These are phyloP conservation scores for Turritis glabra DNA, from an alignment of 345 rosid species.

Conservation along the genomic window DNA sequence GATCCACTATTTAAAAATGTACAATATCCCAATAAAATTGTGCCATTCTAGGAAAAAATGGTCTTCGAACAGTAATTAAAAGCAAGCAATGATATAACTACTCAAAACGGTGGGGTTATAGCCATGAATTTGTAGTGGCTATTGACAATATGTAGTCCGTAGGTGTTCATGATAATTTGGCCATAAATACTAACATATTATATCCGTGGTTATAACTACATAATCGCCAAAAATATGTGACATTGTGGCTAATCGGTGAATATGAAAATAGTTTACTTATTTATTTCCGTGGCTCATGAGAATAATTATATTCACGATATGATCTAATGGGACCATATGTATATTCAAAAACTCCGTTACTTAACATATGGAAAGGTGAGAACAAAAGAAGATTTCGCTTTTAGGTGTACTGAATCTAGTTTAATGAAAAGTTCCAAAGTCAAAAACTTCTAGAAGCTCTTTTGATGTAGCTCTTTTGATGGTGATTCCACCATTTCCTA, in stretches of 20 bases:
- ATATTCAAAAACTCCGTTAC: not conserved
- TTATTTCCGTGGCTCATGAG: too few relatives aligned
- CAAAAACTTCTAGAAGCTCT: not conserved
- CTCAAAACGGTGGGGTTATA: not conserved
- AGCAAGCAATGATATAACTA: not conserved
- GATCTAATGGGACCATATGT: slow-evolving; percentile 1
- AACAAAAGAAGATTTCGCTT: slow-evolving; percentile 19
- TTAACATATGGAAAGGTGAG: slow-evolving; percentile 26
- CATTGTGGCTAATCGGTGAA: not conserved
- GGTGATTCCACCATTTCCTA: not conserved
- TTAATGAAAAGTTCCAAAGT: slow-evolving; percentile 11
- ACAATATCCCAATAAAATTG: not conserved
- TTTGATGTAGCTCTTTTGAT: not conserved
- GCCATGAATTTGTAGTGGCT: not conserved
- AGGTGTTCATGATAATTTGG: not conserved
- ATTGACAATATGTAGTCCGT: not conserved
- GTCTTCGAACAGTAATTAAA: not conserved
- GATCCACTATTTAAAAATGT: not conserved
- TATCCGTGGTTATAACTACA: not conserved
- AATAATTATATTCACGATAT: not conserved
- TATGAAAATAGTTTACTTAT: not conserved
- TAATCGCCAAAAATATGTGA: not conserved
- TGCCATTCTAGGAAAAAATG: not conserved
- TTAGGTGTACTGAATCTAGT: slow-evolving; percentile 28
- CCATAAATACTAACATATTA: not conserved